Evolutionary conservation across 208 protist species (phyloP), one percentile per base, ranked within the genome.

Genomic region (Trypanosoma grayi): DNA sequence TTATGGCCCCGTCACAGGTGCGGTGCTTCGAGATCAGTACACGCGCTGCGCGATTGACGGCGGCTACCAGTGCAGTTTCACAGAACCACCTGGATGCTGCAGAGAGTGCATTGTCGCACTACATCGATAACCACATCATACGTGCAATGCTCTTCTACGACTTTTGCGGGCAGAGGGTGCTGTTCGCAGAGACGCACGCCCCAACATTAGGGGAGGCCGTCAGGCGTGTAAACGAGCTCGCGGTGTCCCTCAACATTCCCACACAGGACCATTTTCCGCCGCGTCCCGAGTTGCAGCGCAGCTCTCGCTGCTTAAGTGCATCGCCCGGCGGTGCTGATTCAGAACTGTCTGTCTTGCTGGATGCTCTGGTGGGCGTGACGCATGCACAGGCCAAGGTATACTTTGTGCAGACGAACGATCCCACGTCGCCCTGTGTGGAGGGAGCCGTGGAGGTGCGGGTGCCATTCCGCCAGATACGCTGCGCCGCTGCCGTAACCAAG

Each of bases 61-160:
- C 41, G 1, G 46, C 22, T 8, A 39, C 0, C 22, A 33, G 18
- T 20, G 30, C 57, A 10, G 11, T 25, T 6, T 30, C 48, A 28
- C 31, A 50, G 6, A 28, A 44, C 1, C 28, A 20, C 24, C 22
- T 18, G 16, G 34, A 43, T 30, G 11, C 31, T 28, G 54, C 54
- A 9, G 64, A 63, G 46, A 47, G 30, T 20, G 37, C 34, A 1
- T 14, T 63, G 2, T 44, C 36, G 39, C 56, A 55, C 18, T 20
- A n/a, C 14, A 39, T 74, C 2, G 61, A 61, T 30, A 27, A 61
- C 22, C 66, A 58, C 27, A 89, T 89, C 20, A 57, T 74, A 25
- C 84, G 84, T 25, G 84, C 84, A 0, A 87, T 91, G 81, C 63
- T 91, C 2, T 83, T 91, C 20, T 87, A 91, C 63, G 84, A 91